Evolutionary conservation across 805 yeast genomes (phyloP).

Genomic region (Kodamaea sagamina): DNA sequence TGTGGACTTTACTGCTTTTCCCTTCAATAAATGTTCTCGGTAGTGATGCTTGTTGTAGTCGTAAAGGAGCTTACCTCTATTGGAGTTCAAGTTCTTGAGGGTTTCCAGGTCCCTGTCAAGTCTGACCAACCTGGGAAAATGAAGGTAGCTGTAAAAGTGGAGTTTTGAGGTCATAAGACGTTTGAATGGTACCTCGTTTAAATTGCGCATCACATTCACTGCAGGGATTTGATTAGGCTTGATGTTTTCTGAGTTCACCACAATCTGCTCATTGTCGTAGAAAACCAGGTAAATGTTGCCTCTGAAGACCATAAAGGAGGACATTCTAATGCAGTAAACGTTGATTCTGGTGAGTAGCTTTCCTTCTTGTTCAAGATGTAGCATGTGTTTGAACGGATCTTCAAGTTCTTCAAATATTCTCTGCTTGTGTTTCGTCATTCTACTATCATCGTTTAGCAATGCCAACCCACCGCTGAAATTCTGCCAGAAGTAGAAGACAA

Average conservation of each 20-base stretch:
- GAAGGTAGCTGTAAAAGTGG: conserved; percentile 20
- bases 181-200: conserved; percentile 28
- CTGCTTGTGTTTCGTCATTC: neutral
- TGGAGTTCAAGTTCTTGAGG: conserved; percentile 1
- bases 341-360: conserved; percentile 10
- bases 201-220: conserved; percentile 6
- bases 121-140: conserved; percentile 20
- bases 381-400: conserved; percentile 1
- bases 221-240: conserved; percentile 7
- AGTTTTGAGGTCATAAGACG: conserved; percentile 18
- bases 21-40: conserved; percentile 12
- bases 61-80: conserved; percentile 8
- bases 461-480: conserved; percentile 26
- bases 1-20: neutral
- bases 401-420: neutral
- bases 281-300: conserved; percentile 19
- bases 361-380: conserved; percentile 3
- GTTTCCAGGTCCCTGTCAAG: conserved; percentile 5
- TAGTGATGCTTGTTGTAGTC: conserved; percentile 21
- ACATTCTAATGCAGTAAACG: conserved; percentile 21
- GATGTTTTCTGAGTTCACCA: neutral
- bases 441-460: conserved; percentile 13
- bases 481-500: conserved; percentile 22
- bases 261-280: conserved; percentile 17
- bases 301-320: conserved; percentile 24